phyloP scores from a whole-genome alignment of 305 asterid species.

The Fraxinus sp. region DNA sequence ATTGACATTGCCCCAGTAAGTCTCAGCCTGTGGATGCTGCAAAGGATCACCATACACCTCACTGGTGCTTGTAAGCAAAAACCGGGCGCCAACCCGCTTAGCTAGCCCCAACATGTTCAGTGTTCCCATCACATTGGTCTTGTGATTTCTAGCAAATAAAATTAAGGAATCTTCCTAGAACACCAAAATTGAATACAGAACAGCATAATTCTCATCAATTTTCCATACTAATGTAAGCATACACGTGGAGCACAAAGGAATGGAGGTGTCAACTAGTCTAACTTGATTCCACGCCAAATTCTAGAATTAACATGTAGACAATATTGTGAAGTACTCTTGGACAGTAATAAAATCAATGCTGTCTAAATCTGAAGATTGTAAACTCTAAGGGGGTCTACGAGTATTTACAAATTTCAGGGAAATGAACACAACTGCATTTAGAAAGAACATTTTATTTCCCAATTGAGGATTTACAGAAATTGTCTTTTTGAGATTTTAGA shows the following conservation, averaged over 20 bases:
- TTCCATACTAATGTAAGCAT: neutral
- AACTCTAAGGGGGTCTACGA: neutral
- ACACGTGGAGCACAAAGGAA: neutral
- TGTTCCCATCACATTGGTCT: constrained; percentile 95
- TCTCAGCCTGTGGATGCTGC: constrained; percentile 81
- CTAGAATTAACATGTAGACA: neutral
- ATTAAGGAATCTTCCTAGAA: constrained; percentile 46
- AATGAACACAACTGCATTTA: neutral
- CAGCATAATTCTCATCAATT: neutral
- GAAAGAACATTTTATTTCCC: neutral
- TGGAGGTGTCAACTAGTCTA: neutral
- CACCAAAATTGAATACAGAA: neutral
- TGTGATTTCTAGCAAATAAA: constrained; percentile 49
- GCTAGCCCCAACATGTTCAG: constrained; percentile 89
- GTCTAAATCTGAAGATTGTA: neutral
- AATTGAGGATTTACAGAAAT: neutral
- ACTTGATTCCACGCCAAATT: neutral
- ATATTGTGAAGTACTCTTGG: neutral
- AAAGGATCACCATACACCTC: constrained; percentile 91
- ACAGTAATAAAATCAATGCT: neutral
- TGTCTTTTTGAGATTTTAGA: neutral
- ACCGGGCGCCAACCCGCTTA: constrained; percentile 76
- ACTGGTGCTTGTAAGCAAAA: constrained; percentile 81
- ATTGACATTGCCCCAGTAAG: constrained; percentile 90
- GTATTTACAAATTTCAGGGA: neutral